Conservation (phyloP, 2,329 filamentous ascomycete genomes). For the Pseudogymnoascus sp. region DNA sequence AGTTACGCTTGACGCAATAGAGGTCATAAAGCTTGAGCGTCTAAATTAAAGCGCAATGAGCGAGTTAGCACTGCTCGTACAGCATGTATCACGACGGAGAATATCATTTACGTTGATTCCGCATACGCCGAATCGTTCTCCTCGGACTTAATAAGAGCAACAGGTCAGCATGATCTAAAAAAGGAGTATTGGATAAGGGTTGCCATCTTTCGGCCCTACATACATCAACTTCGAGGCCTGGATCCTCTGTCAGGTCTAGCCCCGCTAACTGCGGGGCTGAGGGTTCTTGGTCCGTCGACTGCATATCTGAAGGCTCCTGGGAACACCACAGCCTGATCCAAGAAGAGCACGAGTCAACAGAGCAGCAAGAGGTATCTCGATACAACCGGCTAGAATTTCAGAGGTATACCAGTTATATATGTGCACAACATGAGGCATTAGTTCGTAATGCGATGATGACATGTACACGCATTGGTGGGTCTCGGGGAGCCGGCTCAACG, state of each 20-base stretch:
- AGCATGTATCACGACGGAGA: background rate
- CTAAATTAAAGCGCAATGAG: background rate
- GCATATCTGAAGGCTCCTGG: background rate
- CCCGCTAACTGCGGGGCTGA: background rate
- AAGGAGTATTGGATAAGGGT: background rate
- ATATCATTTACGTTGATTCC: background rate
- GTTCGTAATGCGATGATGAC: background rate
- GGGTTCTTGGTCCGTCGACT: background rate
- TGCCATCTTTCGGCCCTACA: background rate
- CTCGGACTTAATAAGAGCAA: background rate
- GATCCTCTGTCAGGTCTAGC: background rate
- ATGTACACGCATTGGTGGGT: background rate
- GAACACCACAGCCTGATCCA: background rate
- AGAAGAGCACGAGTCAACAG: background rate
- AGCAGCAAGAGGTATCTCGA: background rate
- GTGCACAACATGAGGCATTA: background rate
- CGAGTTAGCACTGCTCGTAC: background rate
- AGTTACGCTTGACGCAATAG: conserved; percentile 35
- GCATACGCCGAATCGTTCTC: background rate
- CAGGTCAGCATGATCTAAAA: background rate
- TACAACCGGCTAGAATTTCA: background rate
- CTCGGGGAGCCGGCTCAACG: background rate
- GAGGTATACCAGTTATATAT: background rate
- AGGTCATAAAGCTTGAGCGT: conserved; percentile 14
- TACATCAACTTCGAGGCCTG: background rate